Conservation (phyloP, 495 filamentous ascomycete genomes). For the Aspergillus panamensis region DNA sequence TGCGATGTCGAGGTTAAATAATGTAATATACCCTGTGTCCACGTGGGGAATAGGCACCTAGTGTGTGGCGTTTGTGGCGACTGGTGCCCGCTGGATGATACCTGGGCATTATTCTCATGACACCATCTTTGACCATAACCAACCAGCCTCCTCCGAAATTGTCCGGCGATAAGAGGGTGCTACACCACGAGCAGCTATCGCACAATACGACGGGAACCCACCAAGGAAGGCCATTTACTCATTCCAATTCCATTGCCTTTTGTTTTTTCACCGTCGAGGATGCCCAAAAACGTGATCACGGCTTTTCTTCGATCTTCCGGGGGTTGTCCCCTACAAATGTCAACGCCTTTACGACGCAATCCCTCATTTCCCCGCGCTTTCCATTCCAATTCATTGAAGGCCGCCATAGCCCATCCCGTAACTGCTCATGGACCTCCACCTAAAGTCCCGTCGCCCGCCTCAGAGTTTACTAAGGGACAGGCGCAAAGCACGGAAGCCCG, state of each 20-base stretch:
- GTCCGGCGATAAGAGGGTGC: too few species aligned
- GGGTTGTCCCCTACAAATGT: conserved; percentile 23
- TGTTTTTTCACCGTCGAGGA: background rate
- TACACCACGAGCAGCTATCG: background rate
- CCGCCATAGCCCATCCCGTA: conserved; percentile 61
- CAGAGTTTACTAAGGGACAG: conserved; percentile 49
- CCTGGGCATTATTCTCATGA: too few species aligned
- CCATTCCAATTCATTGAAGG: conserved; percentile 48
- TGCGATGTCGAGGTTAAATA: too few species aligned
- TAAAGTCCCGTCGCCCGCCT: conserved; percentile 60
- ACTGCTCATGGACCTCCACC: conserved; percentile 85
- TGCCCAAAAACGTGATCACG: conserved; percentile 21
- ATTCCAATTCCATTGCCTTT: background rate
- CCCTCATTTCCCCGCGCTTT: conserved; percentile 36
- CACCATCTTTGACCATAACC: too few species aligned
- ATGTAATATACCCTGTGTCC: background rate
- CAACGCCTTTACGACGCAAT: conserved; percentile 17
- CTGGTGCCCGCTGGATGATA: background rate
- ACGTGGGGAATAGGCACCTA: background rate
- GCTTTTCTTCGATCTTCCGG: conserved; percentile 24
- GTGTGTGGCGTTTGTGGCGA: background rate
- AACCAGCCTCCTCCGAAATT: too few species aligned
- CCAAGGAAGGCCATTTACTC: background rate
- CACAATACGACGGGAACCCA: background rate
- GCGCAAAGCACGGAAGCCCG: conserved; percentile 51